A percentile compares a stretch with the other conserved stretches of the same genome.
These are phyloP conservation scores for Xerocomus nothofagi DNA, from an alignment of 1,284 basidiomycete genomes.

Conservation along the genomic window DNA sequence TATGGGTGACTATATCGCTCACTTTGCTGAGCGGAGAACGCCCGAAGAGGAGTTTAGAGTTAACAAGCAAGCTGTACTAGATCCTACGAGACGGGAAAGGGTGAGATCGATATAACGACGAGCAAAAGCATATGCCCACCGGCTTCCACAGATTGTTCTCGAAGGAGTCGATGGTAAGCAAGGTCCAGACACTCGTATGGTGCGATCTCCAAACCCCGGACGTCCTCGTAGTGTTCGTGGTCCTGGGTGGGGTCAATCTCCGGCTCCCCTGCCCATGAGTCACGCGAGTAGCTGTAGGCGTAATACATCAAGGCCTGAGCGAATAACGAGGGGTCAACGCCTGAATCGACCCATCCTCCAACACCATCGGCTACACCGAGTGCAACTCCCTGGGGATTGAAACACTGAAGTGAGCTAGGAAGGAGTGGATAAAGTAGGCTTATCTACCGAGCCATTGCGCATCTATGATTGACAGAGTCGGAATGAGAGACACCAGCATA, in stretches of 20 bases:
- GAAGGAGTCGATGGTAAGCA: constrained; percentile 70
- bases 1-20: constrained; percentile 26
- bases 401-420: constrained; percentile 21
- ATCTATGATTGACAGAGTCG: constrained; percentile 52
- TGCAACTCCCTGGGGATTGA: constrained; percentile 63
- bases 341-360: constrained; percentile 72
- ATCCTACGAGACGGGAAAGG: constrained; percentile 49
- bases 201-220: constrained; percentile 70
- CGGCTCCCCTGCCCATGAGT: constrained; percentile 72
- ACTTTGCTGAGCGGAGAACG: constrained; percentile 79
- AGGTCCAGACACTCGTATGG: constrained; percentile 70
- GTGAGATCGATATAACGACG: neutral
- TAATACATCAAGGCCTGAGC: constrained; percentile 71
- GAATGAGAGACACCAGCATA: neutral
- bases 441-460: constrained; percentile 73
- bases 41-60: constrained; percentile 78
- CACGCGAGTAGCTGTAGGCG: constrained; percentile 64
- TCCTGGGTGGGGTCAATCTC: constrained; percentile 55
- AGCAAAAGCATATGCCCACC: constrained; percentile 46
- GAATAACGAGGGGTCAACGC: constrained; percentile 81
- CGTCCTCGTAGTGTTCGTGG: constrained; percentile 45
- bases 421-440: constrained; percentile 21
- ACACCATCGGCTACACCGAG: constrained; percentile 74
- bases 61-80: constrained; percentile 83
- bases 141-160: constrained; percentile 70